Evolutionary conservation across 768 basidiomycete genomes (phyloP).

Genomic region (Coprinopsis cinerea): DNA sequence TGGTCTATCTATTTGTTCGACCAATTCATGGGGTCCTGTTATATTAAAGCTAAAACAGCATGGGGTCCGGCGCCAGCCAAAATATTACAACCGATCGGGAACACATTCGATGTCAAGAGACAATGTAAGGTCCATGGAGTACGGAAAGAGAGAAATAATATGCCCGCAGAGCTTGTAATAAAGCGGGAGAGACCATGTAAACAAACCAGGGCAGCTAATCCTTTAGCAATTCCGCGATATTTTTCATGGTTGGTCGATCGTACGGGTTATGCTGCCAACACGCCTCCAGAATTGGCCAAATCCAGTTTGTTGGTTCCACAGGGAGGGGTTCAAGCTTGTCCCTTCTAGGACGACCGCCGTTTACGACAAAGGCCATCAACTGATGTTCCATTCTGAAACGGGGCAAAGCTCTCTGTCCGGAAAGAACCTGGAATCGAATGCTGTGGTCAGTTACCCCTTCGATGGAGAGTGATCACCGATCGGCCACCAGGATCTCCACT

Average conservation of each 20-base stretch:
- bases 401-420: not conserved
- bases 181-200: too few relatives aligned
- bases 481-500: not conserved
- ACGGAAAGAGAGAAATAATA: too few relatives aligned
- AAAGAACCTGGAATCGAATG: not conserved
- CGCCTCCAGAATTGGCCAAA: conserved; percentile 7
- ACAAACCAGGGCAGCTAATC: too few relatives aligned
- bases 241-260: not conserved
- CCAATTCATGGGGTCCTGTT: too few relatives aligned
- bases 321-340: not conserved
- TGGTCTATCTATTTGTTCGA: too few relatives aligned
- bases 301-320: not conserved
- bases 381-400: not conserved
- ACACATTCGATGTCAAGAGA: too few relatives aligned
- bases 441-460: not conserved
- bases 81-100: too few relatives aligned
- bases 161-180: too few relatives aligned
- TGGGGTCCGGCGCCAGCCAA: too few relatives aligned
- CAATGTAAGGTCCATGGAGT: too few relatives aligned
- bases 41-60: too few relatives aligned
- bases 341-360: not conserved
- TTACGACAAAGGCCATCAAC: not conserved
- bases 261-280: conserved; percentile 1
- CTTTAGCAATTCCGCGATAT: not conserved
- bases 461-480: not conserved